Evolutionary conservation across 768 basidiomycete species (phyloP).

Genomic region (Leucosporidium yakuticum): DNA sequence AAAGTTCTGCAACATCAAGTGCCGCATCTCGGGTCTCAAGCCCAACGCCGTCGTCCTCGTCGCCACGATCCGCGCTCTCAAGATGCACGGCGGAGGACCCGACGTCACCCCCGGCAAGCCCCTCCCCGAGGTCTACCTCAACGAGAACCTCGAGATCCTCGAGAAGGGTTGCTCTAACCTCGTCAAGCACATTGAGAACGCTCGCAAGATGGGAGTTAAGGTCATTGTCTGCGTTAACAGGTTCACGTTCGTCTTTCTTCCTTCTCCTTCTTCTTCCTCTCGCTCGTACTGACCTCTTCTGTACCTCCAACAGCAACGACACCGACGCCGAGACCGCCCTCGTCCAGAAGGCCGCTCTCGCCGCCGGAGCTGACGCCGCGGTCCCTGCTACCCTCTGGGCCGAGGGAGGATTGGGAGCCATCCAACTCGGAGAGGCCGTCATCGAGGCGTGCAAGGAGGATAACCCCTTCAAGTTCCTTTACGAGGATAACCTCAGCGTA

Average conservation of each 20-base stretch:
- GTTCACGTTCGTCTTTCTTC: constrained; percentile 59
- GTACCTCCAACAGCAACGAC: constrained; percentile 58
- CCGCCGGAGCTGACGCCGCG: constrained; percentile 86
- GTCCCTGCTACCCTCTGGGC: constrained; percentile 98
- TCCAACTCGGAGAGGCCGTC: constrained; percentile 85
- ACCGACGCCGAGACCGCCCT: constrained; percentile 82
- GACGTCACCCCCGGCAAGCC: constrained; percentile 94
- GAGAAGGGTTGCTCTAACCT: constrained; percentile 90
- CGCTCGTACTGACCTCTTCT: neutral
- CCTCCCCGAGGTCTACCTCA: constrained; percentile 85
- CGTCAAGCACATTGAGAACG: constrained; percentile 86
- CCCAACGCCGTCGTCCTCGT: constrained; percentile 95
- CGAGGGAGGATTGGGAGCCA: constrained; percentile 83
- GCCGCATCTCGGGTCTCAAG: constrained; percentile 80
- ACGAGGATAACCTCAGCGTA: constrained; percentile 61
- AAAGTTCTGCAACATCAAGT: constrained; percentile 99
- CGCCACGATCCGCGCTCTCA: constrained; percentile 91
- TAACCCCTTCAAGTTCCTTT: constrained; percentile 79
- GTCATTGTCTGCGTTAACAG: constrained; percentile 92
- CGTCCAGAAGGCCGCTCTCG: constrained; percentile 68
- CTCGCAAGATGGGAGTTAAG: constrained; percentile 91
- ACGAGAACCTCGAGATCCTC: constrained; percentile 82
- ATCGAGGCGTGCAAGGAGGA: constrained; percentile 66
- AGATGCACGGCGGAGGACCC: constrained; percentile 99
- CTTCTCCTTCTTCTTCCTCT: neutral